Percentiles rank a stretch among this genome's conserved stretches.
These are phyloP conservation scores for Cubamyces lactineus DNA, from an alignment of 768 basidiomycete genomes.

Conservation along the genomic window DNA sequence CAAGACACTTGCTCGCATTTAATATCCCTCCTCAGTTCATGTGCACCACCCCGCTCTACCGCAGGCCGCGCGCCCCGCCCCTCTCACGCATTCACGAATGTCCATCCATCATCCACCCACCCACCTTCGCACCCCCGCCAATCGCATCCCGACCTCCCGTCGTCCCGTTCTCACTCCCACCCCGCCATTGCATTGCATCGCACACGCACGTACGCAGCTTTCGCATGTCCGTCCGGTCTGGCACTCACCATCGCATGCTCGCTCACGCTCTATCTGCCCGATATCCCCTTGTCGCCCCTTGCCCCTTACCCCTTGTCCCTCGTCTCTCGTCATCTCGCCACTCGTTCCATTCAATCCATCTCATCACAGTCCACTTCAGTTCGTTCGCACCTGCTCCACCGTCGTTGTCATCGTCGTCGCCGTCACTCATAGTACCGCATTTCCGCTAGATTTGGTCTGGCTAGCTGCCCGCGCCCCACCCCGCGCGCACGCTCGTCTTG, in stretches of 20 bases:
- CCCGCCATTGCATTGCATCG: neutral
- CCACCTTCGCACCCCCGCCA: too few relatives aligned
- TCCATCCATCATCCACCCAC: neutral
- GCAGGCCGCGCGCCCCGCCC: neutral
- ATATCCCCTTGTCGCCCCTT: neutral
- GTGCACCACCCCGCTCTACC: neutral
- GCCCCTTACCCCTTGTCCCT: neutral
- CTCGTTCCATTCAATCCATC: neutral
- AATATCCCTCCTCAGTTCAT: neutral
- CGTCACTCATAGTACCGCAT: neutral
- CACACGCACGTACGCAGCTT: neutral
- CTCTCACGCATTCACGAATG: constrained; percentile 15
- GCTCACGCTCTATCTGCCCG: neutral
- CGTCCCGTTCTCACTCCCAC: neutral
- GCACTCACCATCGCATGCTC: constrained; percentile 11
- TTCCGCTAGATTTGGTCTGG: too few relatives aligned
- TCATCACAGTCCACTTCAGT: neutral
- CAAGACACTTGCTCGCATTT: constrained; percentile 18
- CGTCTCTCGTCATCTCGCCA: neutral
- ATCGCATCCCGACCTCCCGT: neutral
- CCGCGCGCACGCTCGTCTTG: neutral
- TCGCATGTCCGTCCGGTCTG: constrained; percentile 1
- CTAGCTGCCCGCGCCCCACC: too few relatives aligned
- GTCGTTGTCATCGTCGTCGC: neutral
- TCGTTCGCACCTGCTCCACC: neutral